Percentiles rank a stretch among this genome's conserved stretches.
These are phyloP conservation scores for Plasmodium gallinaceum DNA, from an alignment of 169 alveolate genomes.

Conservation along the genomic window DNA sequence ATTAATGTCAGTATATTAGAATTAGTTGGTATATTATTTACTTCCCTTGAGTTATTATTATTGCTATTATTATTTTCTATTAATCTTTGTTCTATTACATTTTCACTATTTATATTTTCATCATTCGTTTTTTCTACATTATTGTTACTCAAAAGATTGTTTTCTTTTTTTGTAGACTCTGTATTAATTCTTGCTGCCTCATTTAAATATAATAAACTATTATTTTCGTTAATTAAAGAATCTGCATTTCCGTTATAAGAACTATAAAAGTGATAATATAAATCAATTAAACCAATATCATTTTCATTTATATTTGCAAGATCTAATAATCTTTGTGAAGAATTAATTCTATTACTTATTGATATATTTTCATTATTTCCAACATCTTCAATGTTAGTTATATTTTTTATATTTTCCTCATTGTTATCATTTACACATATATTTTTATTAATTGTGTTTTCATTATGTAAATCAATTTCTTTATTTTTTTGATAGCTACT, in stretches of 20 bases:
- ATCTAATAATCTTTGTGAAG: slow-evolving; percentile 4
- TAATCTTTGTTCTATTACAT: not conserved
- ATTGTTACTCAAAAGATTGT: not conserved
- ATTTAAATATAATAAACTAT: slow-evolving; percentile 52
- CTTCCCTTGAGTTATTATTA: not conserved
- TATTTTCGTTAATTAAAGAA: slow-evolving; percentile 53
- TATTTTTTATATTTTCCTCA: slow-evolving; percentile 51
- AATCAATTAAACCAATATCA: slow-evolving; percentile 59
- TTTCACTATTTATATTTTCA: not conserved
- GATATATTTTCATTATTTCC: slow-evolving; percentile 38
- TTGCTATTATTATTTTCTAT: not conserved
- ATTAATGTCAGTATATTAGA: slow-evolving; percentile 47
- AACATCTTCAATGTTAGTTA: slow-evolving; percentile 65
- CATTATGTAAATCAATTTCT: not conserved
- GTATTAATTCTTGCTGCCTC: slow-evolving; percentile 57
- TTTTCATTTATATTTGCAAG: slow-evolving; percentile 13
- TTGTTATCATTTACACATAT: slow-evolving; percentile 28
- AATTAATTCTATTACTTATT: not conserved
- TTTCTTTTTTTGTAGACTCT: slow-evolving; percentile 1
- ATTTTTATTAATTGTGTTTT: not conserved
- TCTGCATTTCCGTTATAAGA: slow-evolving; percentile 44
- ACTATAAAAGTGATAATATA: slow-evolving; percentile 67
- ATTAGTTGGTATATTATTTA: slow-evolving; percentile 7
- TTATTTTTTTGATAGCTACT: not conserved
- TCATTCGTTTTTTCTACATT: not conserved